Conservation (phyloP, 139 green algal species). For the Asterochloris erici region DNA sequence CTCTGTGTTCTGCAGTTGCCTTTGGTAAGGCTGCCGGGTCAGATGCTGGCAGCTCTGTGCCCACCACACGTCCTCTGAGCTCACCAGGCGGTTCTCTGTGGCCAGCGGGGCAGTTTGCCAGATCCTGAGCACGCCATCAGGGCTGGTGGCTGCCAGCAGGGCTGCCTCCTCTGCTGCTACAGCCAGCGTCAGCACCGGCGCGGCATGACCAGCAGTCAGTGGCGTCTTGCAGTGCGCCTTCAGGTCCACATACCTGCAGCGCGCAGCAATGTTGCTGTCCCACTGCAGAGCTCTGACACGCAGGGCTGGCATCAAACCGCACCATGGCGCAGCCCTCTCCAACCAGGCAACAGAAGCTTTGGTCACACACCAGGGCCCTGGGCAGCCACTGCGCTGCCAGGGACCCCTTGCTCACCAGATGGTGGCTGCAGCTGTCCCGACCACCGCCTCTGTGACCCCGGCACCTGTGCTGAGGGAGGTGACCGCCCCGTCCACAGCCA, state of each 20-base stretch:
- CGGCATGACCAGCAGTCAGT: neutral
- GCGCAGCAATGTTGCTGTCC: too few species aligned
- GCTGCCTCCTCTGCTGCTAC: neutral
- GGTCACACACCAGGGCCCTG: neutral
- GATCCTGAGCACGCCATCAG: constrained; percentile 40
- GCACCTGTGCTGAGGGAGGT: neutral
- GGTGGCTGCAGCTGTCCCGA: neutral
- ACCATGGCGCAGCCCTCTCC: too few species aligned
- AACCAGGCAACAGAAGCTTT: too few species aligned
- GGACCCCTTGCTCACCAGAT: neutral
- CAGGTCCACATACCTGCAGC: constrained; percentile 29
- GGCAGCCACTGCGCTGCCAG: neutral
- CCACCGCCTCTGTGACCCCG: neutral
- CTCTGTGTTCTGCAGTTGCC: neutral
- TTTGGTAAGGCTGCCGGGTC: neutral
- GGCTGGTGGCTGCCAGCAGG: constrained; percentile 32
- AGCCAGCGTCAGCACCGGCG: constrained; percentile 17
- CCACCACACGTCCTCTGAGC: neutral
- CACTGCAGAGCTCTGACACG: too few species aligned
- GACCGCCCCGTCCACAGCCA: neutral
- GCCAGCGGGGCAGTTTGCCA: constrained; percentile 21
- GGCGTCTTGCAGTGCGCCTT: neutral
- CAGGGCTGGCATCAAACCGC: too few species aligned
- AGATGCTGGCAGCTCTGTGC: neutral
- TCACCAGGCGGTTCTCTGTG: neutral